Evolutionary conservation across 2,329 filamentous ascomycete genomes (phyloP), one percentile per base, ranked within the genome.

Genomic region (Cladosporium sp.): DNA sequence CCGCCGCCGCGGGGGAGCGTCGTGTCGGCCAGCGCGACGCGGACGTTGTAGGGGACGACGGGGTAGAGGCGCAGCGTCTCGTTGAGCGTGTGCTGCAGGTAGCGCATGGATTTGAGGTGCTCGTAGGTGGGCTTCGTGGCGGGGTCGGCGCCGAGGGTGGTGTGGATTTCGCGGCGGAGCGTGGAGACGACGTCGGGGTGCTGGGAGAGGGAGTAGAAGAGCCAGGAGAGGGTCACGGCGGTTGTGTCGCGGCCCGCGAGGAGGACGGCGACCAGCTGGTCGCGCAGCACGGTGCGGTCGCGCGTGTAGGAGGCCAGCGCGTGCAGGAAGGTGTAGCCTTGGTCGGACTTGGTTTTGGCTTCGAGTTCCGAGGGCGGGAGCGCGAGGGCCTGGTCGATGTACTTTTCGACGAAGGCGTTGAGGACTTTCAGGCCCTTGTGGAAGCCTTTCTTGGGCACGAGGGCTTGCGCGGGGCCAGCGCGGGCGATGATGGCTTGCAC

Each of bases 221-320:
- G 77, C 85, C 89, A 95, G 0, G 84, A 86, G 0, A 96, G 77
- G 0, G 87, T 89, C 13, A 78, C 81, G 31, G 90, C 90, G 0
- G 91, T 96, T 11, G 91, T 95, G 69, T 96, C 91, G 18, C 87
- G 81, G 10, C 89, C 90, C 1, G 91, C 91, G 13, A 96, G 80
- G 2, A 96, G 79, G 9, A 95, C 80, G 42, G 86, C 84, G 13
- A 93, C 79, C 44, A 95, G 76, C 69, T 96, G 90, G 70, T 95
- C 90, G 33, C 89, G 87, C 11, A 96, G 78, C 3, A 89, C 80
- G 50, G 77, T 79, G 19, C 73, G 67, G 56, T 78, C 74, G 33
- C 87, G 82, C 0, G 90, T 95, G 72, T 89, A 91, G 37, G 79
- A 77, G 42, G 89, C 89, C 2, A 96, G 80, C 31, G 89, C 87